Base-by-base conservation (phyloP, 2,329 filamentous ascomycete genomes). In the Amauroascus verrucosus region DNA sequence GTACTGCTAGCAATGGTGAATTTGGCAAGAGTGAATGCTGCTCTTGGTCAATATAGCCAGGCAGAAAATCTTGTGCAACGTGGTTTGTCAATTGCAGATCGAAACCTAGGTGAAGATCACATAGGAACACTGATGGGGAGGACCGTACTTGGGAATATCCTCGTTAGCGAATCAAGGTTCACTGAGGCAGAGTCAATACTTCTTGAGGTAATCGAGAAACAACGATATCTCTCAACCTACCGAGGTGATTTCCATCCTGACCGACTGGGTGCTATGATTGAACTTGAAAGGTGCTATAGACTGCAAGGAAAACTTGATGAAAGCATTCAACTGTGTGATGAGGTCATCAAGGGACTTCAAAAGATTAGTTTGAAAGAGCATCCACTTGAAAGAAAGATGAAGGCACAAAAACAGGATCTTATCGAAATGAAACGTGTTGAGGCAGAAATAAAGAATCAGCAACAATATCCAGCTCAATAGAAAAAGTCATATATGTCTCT, bases 1-100 rank as follows among this genome's bases (percentile, higher is more conserved):
- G 67, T 65, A 4, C 54, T 68, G 24, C 65, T 60, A 59, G 62
- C 65, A 16, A 59, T 69, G 37, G 63, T 64, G 22, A 61, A 68
- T 48, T 55, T 68, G 9, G 62, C 64, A 13, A 68, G 65, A 48
- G 55, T 65, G 22, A 57, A 64, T 44, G 60, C 59, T 48, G 63
- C 62, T 14, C 58, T 60, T 28, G 60, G 63, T 5, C 62, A 59
- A n/a, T 54, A 59, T 26, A 30, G 49, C 40, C 57, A 63, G 43
- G 64, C 62, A 28, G 58, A 60, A 44, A 56, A 58, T n/a, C 60
- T 64, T n/a, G 33, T 64, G 16, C 48, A 45, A 46, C 35, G 47
- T 22, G 55, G 24, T 55, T 59, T 47, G 52, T 54, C 54, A 51
- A 54, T 57, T 13, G 55, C 55, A 20, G 33, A 38, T 30, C 48